These are phyloP conservation scores for Pochonia chlamydosporia DNA, from an alignment of 2,329 filamentous ascomycete species.

Conservation along the genomic window DNA sequence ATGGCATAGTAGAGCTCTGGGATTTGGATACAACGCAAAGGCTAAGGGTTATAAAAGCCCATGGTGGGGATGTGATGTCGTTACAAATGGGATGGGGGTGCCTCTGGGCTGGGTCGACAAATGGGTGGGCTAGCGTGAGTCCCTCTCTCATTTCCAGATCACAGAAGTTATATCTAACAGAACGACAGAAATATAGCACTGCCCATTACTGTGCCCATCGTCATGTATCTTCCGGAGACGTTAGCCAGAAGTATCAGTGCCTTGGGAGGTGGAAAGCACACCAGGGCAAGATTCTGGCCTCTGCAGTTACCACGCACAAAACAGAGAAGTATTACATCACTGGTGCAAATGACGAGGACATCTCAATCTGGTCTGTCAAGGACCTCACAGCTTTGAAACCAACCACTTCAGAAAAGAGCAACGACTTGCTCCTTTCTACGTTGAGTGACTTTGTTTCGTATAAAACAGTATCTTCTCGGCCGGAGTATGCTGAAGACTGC, in stretches of 20 bases:
- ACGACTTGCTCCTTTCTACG: slow-evolving; percentile 60
- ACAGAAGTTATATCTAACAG: neutral
- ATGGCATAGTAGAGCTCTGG: slow-evolving; percentile 91
- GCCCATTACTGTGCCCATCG: slow-evolving; percentile 56
- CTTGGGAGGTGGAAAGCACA: slow-evolving; percentile 77
- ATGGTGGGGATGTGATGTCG: slow-evolving; percentile 77
- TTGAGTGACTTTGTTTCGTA: slow-evolving; percentile 84
- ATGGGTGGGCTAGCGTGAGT: slow-evolving; percentile 75
- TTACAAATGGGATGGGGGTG: slow-evolving; percentile 80
- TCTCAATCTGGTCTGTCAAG: slow-evolving; percentile 80
- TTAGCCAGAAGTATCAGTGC: slow-evolving; percentile 78
- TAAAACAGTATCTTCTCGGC: slow-evolving; percentile 83
- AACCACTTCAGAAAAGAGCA: slow-evolving; percentile 29
- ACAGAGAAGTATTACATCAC: slow-evolving; percentile 83
- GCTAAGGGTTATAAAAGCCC: slow-evolving; percentile 76
- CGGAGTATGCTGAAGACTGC: slow-evolving; percentile 85
- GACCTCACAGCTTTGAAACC: slow-evolving; percentile 26
- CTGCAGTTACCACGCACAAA: slow-evolving; percentile 65
- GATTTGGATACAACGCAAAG: slow-evolving; percentile 92
- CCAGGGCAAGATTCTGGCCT: slow-evolving; percentile 79
- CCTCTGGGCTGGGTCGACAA: slow-evolving; percentile 83
- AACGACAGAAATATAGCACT: slow-evolving; percentile 58
- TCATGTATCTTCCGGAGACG: slow-evolving; percentile 39
- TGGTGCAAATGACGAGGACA: slow-evolving; percentile 84
- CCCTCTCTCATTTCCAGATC: fast-evolving